Conservation (phyloP, 257 asterid species). For the Eustoma russellianum region DNA sequence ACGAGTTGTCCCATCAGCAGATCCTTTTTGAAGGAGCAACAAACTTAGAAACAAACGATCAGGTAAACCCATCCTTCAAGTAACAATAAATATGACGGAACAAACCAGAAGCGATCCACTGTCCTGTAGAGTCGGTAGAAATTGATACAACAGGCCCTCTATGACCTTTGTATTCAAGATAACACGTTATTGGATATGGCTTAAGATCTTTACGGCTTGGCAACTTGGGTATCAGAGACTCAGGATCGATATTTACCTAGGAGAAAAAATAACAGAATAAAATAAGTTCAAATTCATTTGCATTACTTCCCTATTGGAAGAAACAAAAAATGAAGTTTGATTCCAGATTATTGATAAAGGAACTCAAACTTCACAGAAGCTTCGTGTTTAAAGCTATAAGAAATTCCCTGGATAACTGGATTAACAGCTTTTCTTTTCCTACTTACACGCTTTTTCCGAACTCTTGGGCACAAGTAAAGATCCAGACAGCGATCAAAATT, state of each 20-base stretch:
- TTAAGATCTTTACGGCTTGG: constrained; percentile 88
- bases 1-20: constrained; percentile 89
- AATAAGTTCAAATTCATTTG: neutral
- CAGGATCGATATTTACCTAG: constrained; percentile 93
- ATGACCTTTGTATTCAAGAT: constrained; percentile 94
- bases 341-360: neutral
- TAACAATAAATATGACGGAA: constrained; percentile 1
- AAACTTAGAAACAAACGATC: constrained; percentile 11
- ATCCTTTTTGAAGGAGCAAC: constrained; percentile 40
- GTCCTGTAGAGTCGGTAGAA: constrained; percentile 70
- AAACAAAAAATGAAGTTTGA: neutral
- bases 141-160: constrained; percentile 76
- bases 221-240: constrained; percentile 88
- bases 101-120: constrained; percentile 97
- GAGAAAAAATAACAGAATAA: constrained; percentile 5
- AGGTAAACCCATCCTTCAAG: neutral
- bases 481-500: constrained; percentile 87
- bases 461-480: constrained; percentile 88
- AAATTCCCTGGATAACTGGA: neutral
- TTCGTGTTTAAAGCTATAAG: neutral
- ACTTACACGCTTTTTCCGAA: constrained; percentile 82
- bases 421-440: constrained; percentile 4
- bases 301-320: neutral
- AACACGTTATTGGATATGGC: constrained; percentile 87
- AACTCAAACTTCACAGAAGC: neutral